phyloP scores from a whole-genome alignment of 805 yeast genomes.

The Schwanniomyces sp. region DNA sequence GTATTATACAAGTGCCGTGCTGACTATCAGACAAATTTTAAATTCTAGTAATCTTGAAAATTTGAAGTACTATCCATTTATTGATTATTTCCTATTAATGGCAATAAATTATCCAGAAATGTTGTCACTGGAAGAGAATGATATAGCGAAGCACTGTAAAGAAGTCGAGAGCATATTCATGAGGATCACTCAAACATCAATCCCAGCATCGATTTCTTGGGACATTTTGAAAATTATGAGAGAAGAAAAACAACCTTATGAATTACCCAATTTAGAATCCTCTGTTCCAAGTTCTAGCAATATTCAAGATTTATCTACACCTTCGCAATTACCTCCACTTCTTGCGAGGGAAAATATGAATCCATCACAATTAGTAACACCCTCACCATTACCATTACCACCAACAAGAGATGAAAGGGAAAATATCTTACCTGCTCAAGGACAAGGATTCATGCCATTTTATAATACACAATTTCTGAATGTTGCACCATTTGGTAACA shows the following conservation, averaged over 20 bases:
- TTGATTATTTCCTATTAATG: slow-evolving; percentile 1
- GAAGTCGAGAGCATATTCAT: slow-evolving; percentile 9
- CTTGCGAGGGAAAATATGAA: neutral
- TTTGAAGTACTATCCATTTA: neutral
- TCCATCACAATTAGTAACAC: neutral
- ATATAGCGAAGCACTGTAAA: slow-evolving; percentile 3
- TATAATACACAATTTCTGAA: neutral
- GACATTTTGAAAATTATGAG: slow-evolving; percentile 15
- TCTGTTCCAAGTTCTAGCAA: neutral
- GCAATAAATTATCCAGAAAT: neutral
- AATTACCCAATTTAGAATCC: neutral
- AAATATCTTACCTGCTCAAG: neutral
- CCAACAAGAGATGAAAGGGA: neutral
- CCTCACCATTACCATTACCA: neutral
- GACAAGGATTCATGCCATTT: neutral
- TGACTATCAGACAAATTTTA: neutral
- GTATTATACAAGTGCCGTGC: slow-evolving; percentile 1
- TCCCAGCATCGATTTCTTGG: slow-evolving; percentile 16
- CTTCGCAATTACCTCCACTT: neutral
- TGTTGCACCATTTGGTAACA: neutral
- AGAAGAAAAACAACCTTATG: neutral
- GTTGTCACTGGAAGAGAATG: neutral
- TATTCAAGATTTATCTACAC: neutral
- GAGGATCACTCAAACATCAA: slow-evolving; percentile 6
- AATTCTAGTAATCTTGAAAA: neutral